Base-by-base conservation (phyloP, 2,329 filamentous ascomycete species). In the Fragosphaeria purpurea region DNA sequence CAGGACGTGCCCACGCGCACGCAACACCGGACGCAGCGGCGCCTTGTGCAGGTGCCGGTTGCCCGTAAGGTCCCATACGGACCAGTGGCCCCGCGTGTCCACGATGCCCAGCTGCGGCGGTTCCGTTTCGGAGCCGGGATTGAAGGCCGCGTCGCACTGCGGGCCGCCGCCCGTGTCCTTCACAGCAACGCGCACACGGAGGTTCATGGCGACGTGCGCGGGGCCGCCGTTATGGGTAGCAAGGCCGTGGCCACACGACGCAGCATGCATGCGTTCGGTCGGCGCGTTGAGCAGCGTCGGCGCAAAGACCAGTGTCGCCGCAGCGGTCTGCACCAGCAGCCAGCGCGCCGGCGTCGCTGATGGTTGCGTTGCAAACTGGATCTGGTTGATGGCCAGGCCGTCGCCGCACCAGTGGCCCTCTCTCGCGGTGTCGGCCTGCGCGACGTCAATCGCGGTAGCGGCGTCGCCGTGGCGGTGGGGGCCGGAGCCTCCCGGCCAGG, bases 81-180 rank as follows among this genome's bases (percentile, higher is more conserved):
- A 80, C 86, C 85, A 90, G 51, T 69, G 70, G 1, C 84, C 85
- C 37, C 67, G 67, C 47, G 79, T 71, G 58, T 89, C 83, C 13
- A 89, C 70, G 32, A 88, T 69, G 12, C 74, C 82, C 48, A 89
- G 66, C 58, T 85, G 82, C 1, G 79, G 74, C 12, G 70, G 74
- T 9, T 69, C 66, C 62, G 67, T 77, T 56, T 52, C 67, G 5
- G 60, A 60, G 4, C 65, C 64, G 0, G 83, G 77, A 55, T 82
- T 83, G 61, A 89, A 86, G 0, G 76, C 65, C 4, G 85, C 69
- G 63, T 89, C 82, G 0, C 73, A 73, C 58, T 86, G 82, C 1
- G 71, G 60, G 34, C 65, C 67, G 1, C 75, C 76, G 2, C 77
- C 80, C 0, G 78, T 82, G 34, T 75, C 65, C 3, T 70, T 61